A percentile compares a stretch with the other conserved stretches of the same genome.
These are phyloP conservation scores for Corinectria fuckeliana DNA, from an alignment of 2,329 filamentous ascomycete species.

Conservation along the genomic window DNA sequence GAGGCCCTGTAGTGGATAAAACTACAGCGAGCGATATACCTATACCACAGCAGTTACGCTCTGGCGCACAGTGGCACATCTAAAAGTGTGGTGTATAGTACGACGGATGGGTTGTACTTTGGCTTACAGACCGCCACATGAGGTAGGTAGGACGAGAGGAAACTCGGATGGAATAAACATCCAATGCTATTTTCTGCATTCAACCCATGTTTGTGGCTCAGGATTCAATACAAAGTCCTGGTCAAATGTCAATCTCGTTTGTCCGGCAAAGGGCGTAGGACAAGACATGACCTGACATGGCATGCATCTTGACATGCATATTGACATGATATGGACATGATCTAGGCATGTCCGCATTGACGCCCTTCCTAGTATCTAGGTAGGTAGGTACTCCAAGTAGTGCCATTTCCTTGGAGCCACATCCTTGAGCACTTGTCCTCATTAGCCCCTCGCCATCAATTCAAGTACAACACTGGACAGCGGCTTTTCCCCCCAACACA, in stretches of 20 bases:
- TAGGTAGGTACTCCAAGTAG: too few relatives aligned
- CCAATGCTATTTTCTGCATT: not conserved
- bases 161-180: not conserved
- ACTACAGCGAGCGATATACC: not conserved
- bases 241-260: not conserved
- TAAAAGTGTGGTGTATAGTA: too few relatives aligned
- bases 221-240: too few relatives aligned
- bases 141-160: not conserved
- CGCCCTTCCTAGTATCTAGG: conserved; percentile 20
- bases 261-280: conserved; percentile 16
- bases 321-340: conserved; percentile 12
- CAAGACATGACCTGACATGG: conserved; percentile 7
- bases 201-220: not conserved
- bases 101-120: too few relatives aligned
- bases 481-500: not conserved
- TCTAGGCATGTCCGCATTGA: not conserved
- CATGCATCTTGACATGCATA: conserved; percentile 4
- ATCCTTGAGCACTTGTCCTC: conserved; percentile 1
- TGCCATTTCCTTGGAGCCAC: conserved; percentile 11
- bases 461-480: not conserved
- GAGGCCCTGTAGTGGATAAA: not conserved
- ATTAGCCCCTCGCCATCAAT: conserved; percentile 15
- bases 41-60: not conserved
- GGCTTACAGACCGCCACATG: conserved; percentile 1
- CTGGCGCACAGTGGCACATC: not conserved